These are phyloP conservation scores for Plasmopara muralis DNA, from an alignment of 352 stramenopile species.

Conservation along the genomic window DNA sequence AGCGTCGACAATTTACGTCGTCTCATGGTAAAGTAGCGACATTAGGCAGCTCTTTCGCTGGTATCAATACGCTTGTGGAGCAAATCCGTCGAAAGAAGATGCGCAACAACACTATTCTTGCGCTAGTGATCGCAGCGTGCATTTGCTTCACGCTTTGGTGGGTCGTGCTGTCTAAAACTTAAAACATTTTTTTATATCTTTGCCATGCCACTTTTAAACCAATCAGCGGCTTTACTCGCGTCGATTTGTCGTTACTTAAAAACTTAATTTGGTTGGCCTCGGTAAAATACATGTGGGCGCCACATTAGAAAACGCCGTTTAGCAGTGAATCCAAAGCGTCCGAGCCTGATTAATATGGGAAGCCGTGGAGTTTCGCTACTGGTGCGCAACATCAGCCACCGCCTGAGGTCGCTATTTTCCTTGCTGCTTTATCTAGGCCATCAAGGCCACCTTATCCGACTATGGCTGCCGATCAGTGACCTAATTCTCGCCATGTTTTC, in stretches of 20 bases:
- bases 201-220: constrained; percentile 6
- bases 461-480: neutral
- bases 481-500: neutral
- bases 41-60: constrained; percentile 88
- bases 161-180: constrained; percentile 71
- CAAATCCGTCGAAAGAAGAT: constrained; percentile 95
- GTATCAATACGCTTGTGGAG: constrained; percentile 95
- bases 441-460: neutral
- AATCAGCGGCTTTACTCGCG: constrained; percentile 6
- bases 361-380: constrained; percentile 84
- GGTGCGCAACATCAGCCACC: constrained; percentile 90
- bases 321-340: constrained; percentile 7
- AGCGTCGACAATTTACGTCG: constrained; percentile 83
- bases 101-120: constrained; percentile 95
- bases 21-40: constrained; percentile 78
- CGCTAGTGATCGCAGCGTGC: constrained; percentile 92
- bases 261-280: constrained; percentile 12
- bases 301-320: constrained; percentile 20
- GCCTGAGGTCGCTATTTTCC: constrained; percentile 52
- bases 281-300: constrained; percentile 2
- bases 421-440: neutral
- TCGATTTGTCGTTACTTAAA: constrained; percentile 9
- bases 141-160: constrained; percentile 97
- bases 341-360: constrained; percentile 21
- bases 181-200: neutral